Conservation (phyloP, 1,139 yeast genomes). For the Yamadazyma buinensis region DNA sequence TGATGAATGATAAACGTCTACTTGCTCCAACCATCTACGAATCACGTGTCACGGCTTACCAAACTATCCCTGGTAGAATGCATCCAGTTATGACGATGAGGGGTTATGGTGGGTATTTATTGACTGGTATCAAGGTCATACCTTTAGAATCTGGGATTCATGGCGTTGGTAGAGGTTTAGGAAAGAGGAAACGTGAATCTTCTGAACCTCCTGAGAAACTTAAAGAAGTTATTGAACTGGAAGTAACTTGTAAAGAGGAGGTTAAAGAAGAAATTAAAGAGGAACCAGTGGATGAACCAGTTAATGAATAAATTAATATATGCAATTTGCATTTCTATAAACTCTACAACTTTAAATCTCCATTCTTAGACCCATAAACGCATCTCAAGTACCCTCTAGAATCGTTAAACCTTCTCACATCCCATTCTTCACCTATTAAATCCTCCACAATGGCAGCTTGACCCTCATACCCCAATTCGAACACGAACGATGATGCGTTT, state of each 20-base stretch:
- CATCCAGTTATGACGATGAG: constrained; percentile 95
- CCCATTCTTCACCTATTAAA: constrained; percentile 21
- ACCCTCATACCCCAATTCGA: constrained; percentile 37
- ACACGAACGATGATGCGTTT: constrained; percentile 37
- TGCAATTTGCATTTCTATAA: constrained; percentile 2
- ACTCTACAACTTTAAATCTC: neutral
- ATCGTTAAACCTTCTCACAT: constrained; percentile 24
- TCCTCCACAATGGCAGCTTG: constrained; percentile 29
- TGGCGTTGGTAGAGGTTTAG: constrained; percentile 54
- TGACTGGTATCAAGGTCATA: constrained; percentile 75
- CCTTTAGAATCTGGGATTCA: constrained; percentile 57
- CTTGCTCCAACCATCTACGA: constrained; percentile 84
- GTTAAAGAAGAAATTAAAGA: constrained; percentile 33
- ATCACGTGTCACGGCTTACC: constrained; percentile 80
- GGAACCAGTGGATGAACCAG: neutral
- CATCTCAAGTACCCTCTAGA: constrained; percentile 31
- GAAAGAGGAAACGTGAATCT: constrained; percentile 19
- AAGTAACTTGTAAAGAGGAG: neutral
- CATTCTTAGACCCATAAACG: constrained; percentile 33
- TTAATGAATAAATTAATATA: neutral
- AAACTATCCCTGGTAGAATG: constrained; percentile 88
- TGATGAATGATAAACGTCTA: constrained; percentile 63
- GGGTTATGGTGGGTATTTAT: constrained; percentile 87
- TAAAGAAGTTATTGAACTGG: neutral
- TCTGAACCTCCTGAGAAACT: neutral